Evolutionary conservation across 2,329 filamentous ascomycete species (phyloP).

Genomic region (Fusarium sp.): DNA sequence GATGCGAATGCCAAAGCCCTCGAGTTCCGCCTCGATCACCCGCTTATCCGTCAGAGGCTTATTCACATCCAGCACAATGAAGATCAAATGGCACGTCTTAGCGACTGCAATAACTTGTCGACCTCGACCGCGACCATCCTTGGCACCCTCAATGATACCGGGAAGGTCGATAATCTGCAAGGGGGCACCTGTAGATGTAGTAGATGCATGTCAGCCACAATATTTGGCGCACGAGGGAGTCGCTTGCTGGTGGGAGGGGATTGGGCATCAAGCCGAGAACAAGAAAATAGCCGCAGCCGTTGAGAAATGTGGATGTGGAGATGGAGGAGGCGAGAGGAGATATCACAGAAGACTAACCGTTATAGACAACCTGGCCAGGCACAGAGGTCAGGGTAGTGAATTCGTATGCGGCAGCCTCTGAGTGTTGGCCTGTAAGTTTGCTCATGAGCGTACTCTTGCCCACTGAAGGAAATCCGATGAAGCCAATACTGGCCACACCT

Average conservation of each 20-base stretch:
- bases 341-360: slow-evolving; percentile 66
- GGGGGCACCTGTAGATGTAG: slow-evolving; percentile 73
- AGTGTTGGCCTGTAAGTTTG: slow-evolving; percentile 93
- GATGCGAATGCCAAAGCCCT: slow-evolving; percentile 97
- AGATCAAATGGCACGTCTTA: slow-evolving; percentile 98
- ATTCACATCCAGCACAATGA: slow-evolving; percentile 98
- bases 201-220: slow-evolving; percentile 40
- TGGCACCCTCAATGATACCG: slow-evolving; percentile 98
- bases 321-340: not conserved
- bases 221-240: slow-evolving; percentile 23
- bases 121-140: slow-evolving; percentile 97
- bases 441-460: slow-evolving; percentile 99
- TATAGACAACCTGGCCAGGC: slow-evolving; percentile 94
- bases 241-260: slow-evolving; percentile 20
- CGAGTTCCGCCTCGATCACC: slow-evolving; percentile 93
- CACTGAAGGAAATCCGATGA: slow-evolving; percentile 98
- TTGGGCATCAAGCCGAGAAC: slow-evolving; percentile 35
- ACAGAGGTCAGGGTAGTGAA: slow-evolving; percentile 99
- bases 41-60: slow-evolving; percentile 98
- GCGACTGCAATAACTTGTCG: slow-evolving; percentile 98
- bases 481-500: slow-evolving; percentile 95
- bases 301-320: slow-evolving; percentile 16
- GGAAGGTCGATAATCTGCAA: slow-evolving; percentile 98
- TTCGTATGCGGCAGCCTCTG: slow-evolving; percentile 96
- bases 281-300: slow-evolving; percentile 17